Percentiles rank a stretch among this genome's conserved stretches.
These are phyloP conservation scores for Thalassiosira mediterranea DNA, from an alignment of 352 stramenopile species.

Conservation along the genomic window DNA sequence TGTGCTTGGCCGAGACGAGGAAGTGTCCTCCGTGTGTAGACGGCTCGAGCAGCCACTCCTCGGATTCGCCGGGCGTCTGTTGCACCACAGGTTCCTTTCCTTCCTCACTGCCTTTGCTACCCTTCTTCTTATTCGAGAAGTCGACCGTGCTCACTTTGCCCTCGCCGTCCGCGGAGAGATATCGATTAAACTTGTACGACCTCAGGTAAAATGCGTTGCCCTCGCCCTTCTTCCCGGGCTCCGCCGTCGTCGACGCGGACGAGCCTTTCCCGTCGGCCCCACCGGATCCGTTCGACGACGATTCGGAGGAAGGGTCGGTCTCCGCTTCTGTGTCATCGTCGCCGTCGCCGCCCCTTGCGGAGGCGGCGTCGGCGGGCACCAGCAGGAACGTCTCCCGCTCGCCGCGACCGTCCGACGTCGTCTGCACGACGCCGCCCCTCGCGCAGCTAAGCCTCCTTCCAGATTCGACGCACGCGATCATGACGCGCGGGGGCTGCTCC, in stretches of 20 bases:
- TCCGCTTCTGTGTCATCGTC: not conserved
- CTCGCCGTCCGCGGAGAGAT: constrained; percentile 8
- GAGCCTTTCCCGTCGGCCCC: not conserved
- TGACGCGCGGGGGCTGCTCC: constrained; percentile 13
- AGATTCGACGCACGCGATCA: constrained; percentile 3
- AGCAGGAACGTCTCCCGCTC: constrained; percentile 27
- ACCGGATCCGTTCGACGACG: not conserved
- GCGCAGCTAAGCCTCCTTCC: constrained; percentile 1
- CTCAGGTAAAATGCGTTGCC: constrained; percentile 15
- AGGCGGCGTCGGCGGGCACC: constrained; percentile 4
- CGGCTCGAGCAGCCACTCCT: constrained; percentile 16
- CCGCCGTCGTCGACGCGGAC: not conserved
- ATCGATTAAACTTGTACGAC: constrained; percentile 31
- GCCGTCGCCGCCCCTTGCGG: not conserved
- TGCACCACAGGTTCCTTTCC: not conserved
- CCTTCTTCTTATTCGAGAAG: constrained; percentile 6
- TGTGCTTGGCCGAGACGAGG: constrained; percentile 14
- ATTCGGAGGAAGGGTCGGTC: not conserved
- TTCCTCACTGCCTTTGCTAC: constrained; percentile 11
- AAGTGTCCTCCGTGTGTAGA: constrained; percentile 22
- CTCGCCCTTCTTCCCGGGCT: not conserved
- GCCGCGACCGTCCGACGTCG: constrained; percentile 3
- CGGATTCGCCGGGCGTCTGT: constrained; percentile 1
- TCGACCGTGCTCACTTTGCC: constrained; percentile 24
- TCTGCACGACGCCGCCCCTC: constrained; percentile 4